Conservation (phyloP, 2,329 filamentous ascomycete genomes). For the Didymella pomorum region DNA sequence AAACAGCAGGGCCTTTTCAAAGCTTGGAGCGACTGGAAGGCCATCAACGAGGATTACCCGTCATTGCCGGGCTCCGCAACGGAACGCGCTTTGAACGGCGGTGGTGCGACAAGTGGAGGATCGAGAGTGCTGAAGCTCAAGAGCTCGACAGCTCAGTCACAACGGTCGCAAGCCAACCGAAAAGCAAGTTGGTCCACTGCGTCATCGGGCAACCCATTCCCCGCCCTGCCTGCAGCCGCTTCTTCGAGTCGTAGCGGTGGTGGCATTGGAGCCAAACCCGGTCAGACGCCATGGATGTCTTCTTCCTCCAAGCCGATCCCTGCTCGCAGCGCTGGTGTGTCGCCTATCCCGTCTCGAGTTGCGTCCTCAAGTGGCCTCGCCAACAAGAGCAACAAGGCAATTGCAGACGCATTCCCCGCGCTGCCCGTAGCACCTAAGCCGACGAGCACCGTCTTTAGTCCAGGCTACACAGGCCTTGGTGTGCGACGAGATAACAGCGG, state of each 20-base stretch:
- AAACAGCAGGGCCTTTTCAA: constrained; percentile 79
- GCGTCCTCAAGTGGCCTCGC: constrained; percentile 39
- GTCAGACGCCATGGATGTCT: constrained; percentile 48
- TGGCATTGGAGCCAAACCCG: constrained; percentile 47
- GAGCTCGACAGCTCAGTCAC: constrained; percentile 73
- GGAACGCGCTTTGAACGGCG: constrained; percentile 51
- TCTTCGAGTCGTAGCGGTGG: constrained; percentile 26
- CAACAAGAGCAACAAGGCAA: constrained; percentile 33
- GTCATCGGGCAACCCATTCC: constrained; percentile 44
- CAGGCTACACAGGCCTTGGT: constrained; percentile 57
- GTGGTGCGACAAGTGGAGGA: constrained; percentile 61
- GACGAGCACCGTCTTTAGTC: constrained; percentile 62
- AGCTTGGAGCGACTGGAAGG: constrained; percentile 94
- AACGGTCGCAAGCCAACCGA: constrained; percentile 65
- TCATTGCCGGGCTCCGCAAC: constrained; percentile 75
- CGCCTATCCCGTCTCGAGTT: constrained; percentile 49
- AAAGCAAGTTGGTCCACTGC: constrained; percentile 66
- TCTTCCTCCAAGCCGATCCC: constrained; percentile 39
- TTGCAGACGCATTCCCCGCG: constrained; percentile 77
- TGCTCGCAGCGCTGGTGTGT: constrained; percentile 29
- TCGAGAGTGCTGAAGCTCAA: constrained; percentile 72
- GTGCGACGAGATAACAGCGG: constrained; percentile 54
- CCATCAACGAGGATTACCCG: constrained; percentile 95
- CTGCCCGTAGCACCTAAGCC: constrained; percentile 80
- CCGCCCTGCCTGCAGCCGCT: constrained; percentile 40